Evolutionary conservation across 2,329 filamentous ascomycete species (phyloP), one percentile per base, ranked within the genome.

Genomic region (Monilinia fructigena): DNA sequence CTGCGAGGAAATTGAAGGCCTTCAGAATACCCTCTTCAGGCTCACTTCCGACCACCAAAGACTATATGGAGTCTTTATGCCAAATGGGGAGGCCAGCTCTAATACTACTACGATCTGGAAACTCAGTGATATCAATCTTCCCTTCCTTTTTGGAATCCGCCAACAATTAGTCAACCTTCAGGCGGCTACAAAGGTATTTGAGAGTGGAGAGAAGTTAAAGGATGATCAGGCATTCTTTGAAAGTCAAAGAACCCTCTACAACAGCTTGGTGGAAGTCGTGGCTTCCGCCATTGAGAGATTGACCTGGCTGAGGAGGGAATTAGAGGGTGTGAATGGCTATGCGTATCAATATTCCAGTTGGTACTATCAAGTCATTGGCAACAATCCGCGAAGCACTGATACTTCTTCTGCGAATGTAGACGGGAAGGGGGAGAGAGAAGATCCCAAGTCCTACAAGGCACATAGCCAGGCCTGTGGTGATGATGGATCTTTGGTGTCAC

Each of bases 301-400:
- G 31, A 28, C 45, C 4, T 26, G 31, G 31, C 28, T 62, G 59
- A 52, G 59, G 7, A 62, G n/a, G 6, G 35, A n/a, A 8, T 4
- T 62, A 18, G 59, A 62, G 48, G 59, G 47, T 4, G 35, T 16
- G 0, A 12, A 28, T n/a, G 59, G 59, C 0, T 54, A 20, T n/a
- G 18, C 16, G 7, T 54, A 62, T n/a, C 48, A 20, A 8, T 26
- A 40, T 54, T n/a, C 2, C 1, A n/a, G 16, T 5, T 62, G 48
- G 59, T 54, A 40, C 8, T 62, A 47, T 54, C n/a, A 62, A n/a
- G 47, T 31, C 1, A 62, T 62, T 62, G 59, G 59, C 0, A 62
- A 62, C 11, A 62, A 54, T 28, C 35, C 18, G 2, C 18, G 12
- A 16, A 62, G 59, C 26, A 31, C 11, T 11, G 1, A 23, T 60